A percentile compares a stretch with the other conserved stretches of the same genome.
Evolutionary conservation across 441 rosid species (phyloP).

Genomic region (Adansonia grandidieri): DNA sequence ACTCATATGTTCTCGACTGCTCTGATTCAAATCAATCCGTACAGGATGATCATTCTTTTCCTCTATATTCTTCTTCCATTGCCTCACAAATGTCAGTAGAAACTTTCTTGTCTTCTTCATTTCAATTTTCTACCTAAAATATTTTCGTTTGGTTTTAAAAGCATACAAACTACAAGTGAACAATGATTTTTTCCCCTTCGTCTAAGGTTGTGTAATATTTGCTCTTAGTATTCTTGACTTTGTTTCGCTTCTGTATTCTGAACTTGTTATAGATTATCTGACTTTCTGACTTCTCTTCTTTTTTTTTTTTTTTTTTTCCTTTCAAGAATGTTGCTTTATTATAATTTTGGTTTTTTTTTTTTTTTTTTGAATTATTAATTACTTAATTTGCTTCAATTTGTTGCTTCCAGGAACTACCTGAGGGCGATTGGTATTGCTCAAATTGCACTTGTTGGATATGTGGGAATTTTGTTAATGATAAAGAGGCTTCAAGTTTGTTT

Average conservation of each 20-base stretch:
- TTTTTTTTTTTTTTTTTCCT: background rate
- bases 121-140: background rate
- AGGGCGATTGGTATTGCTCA: slow-evolving; percentile 92
- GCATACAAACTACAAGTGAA: slow-evolving; percentile 9
- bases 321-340: slow-evolving; percentile 3
- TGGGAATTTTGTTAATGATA: slow-evolving; percentile 66
- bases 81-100: background rate
- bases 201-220: background rate
- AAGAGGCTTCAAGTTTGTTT: slow-evolving; percentile 44
- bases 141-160: background rate
- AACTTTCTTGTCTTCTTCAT: background rate
- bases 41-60: background rate
- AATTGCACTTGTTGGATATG: slow-evolving; percentile 90
- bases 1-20: background rate
- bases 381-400: slow-evolving; percentile 3
- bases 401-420: slow-evolving; percentile 78
- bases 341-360: background rate
- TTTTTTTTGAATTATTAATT: background rate
- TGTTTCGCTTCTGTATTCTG: slow-evolving; percentile 9
- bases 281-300: background rate
- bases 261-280: background rate
- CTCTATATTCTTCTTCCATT: background rate
- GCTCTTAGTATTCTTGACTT: slow-evolving; percentile 3
- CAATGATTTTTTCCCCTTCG: background rate
- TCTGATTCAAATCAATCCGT: background rate